Conservation (phyloP, 2,329 filamentous ascomycete genomes). For the Colletotrichum sp. region DNA sequence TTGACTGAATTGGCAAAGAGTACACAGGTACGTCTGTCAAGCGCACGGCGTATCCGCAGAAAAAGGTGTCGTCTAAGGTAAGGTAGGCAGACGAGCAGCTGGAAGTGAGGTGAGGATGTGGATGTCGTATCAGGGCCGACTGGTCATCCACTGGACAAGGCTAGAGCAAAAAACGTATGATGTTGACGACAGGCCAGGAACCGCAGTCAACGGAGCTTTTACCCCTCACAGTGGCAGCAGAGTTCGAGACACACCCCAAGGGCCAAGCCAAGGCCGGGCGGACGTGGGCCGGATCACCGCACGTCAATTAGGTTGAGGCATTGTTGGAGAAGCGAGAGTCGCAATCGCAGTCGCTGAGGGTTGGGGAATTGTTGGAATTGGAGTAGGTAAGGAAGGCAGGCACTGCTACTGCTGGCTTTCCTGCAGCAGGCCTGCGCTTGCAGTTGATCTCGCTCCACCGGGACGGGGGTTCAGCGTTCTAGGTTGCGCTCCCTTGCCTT, state of each 20-base stretch:
- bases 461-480: neutral
- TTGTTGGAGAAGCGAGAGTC: conserved; percentile 3
- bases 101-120: conserved; percentile 1
- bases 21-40: conserved; percentile 1
- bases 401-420: neutral
- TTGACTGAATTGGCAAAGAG: neutral
- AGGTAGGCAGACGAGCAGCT: neutral
- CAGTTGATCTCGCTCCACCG: conserved; percentile 3
- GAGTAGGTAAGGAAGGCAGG: neutral
- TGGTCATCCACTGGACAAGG: conserved; percentile 12
- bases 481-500: neutral
- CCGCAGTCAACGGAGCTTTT: conserved; percentile 12
- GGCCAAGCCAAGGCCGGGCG: conserved; percentile 7
- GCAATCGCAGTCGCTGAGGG: neutral
- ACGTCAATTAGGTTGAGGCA: neutral
- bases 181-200: conserved; percentile 20
- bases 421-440: neutral
- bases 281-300: conserved; percentile 10
- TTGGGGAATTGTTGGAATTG: neutral
- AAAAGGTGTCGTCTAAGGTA: neutral
- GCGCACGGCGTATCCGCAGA: neutral
- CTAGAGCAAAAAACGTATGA: conserved; percentile 21
- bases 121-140: conserved; percentile 16
- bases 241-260: conserved; percentile 3
- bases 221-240: conserved; percentile 20